Evolutionary conservation across 192 early-diverging fungal species (phyloP), one percentile per base, ranked within the genome.

Genomic region (Phycomyces blakesleeanus): DNA sequence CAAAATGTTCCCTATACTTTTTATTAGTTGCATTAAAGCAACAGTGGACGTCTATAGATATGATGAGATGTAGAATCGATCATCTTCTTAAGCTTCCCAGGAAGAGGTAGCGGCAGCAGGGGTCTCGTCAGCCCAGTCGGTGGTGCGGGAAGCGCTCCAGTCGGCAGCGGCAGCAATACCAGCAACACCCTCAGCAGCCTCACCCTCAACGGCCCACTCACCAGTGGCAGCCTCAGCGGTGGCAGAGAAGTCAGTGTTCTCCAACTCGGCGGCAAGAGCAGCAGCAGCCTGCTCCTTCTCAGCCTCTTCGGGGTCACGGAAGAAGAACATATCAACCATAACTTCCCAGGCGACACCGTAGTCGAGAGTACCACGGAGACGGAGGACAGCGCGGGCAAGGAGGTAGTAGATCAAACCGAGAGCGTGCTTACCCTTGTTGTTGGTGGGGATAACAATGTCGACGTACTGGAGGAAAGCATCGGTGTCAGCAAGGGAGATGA

Each of bases 261-360:
- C 75, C 18, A 76, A 53, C 24, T 69, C 72, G 25, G 79, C 79
- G 18, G 44, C 44, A 47, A 47, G 44, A 38, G 75, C 78, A 51
- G 77, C 85, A n/a, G 77, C 83, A 51, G 77, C 85, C 53, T 82
- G 82, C 73, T 99, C 95, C 89, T 97, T 95, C 78, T 91, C 91
- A 59, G 88, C 87, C 77, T 99, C 98, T 73, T 91, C 93, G 68
- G 96, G 89, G 77, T 98, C 96, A 75, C 98, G 92, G 90, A 89
- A 98, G 91, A 99, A 98, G 98, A 98, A 99, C 98, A 99, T 95
- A 82, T 99, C 98, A 68, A 93, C 92, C 96, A 99, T 98, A 73
- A 99, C 82, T 62, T 93, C 83, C 98, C 98, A 99, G 63, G 85
- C 80, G 66, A 83, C 75, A 70, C 83, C 75, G 77, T 94, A 89